phyloP scores from a whole-genome alignment of 2,329 filamentous ascomycete genomes.

The Diaporthe sp. region DNA sequence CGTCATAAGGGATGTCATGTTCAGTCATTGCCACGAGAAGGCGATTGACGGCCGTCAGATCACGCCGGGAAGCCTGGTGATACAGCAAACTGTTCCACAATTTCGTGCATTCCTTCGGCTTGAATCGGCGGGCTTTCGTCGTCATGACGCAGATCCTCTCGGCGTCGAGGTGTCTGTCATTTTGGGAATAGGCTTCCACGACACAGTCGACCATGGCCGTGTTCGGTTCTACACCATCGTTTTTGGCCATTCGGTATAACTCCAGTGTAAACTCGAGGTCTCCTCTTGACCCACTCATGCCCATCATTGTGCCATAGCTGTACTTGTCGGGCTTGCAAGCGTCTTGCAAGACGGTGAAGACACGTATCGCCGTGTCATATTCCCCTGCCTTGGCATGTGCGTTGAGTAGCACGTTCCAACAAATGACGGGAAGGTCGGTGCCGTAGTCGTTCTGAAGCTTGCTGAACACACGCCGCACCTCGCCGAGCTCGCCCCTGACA shows the following conservation, averaged over 20 bases:
- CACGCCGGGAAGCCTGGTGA: slow-evolving; percentile 74
- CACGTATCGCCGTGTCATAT: slow-evolving; percentile 72
- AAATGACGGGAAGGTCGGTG: slow-evolving; percentile 67
- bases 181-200: slow-evolving; percentile 75
- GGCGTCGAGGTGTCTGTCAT: slow-evolving; percentile 66
- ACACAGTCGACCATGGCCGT: slow-evolving; percentile 73
- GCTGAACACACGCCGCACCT: slow-evolving; percentile 72
- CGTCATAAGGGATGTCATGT: slow-evolving; percentile 60
- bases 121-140: slow-evolving; percentile 58
- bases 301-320: slow-evolving; percentile 81
- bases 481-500: slow-evolving; percentile 71
- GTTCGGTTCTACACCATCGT: slow-evolving; percentile 62
- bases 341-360: slow-evolving; percentile 71
- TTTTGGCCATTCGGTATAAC: slow-evolving; percentile 73
- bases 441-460: slow-evolving; percentile 69
- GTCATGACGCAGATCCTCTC: slow-evolving; percentile 70
- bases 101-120: slow-evolving; percentile 64
- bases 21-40: slow-evolving; percentile 63
- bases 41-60: slow-evolving; percentile 62
- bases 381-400: slow-evolving; percentile 76
- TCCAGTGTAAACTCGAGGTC: slow-evolving; percentile 78
- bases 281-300: slow-evolving; percentile 76
- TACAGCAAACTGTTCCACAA: slow-evolving; percentile 86
- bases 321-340: slow-evolving; percentile 67
- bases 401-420: slow-evolving; percentile 84